Evolutionary conservation across 2,329 filamentous ascomycete species (phyloP).

Genomic region (Aspergillus ustus): DNA sequence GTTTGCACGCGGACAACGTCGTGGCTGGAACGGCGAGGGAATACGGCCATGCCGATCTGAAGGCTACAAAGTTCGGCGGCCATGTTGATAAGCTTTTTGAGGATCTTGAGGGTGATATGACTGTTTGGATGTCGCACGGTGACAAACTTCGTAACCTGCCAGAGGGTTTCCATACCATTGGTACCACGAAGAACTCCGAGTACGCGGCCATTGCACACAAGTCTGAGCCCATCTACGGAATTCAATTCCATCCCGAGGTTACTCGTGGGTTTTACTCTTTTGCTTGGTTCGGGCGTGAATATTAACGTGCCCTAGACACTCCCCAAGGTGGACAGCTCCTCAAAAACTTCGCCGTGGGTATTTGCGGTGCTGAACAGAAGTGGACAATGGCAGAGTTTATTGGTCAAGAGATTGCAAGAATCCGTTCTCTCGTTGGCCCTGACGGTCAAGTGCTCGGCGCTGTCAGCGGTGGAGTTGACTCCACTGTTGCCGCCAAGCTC

Average conservation of each 20-base stretch:
- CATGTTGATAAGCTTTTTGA: conserved; percentile 81
- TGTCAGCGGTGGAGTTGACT: conserved; percentile 84
- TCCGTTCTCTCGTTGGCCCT: conserved; percentile 79
- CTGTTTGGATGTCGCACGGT: conserved; percentile 86
- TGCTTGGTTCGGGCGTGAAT: not conserved
- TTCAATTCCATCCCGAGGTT: conserved; percentile 92
- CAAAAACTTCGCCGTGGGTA: conserved; percentile 80
- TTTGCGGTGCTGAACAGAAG: conserved; percentile 75
- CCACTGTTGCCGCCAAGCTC: conserved; percentile 82
- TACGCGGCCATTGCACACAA: conserved; percentile 74
- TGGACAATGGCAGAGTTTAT: conserved; percentile 90
- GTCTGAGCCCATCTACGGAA: conserved; percentile 68
- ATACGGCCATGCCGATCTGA: conserved; percentile 73
- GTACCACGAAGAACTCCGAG: conserved; percentile 74
- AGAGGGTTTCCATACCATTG: conserved; percentile 72
- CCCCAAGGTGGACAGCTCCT: conserved; percentile 71
- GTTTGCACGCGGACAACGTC: conserved; percentile 68
- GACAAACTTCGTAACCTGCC: conserved; percentile 82
- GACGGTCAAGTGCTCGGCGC: conserved; percentile 81
- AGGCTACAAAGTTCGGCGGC: conserved; percentile 58
- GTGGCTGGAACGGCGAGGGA: conserved; percentile 69
- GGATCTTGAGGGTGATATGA: conserved; percentile 70
- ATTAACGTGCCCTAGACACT: conserved; percentile 25
- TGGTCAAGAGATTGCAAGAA: conserved; percentile 77
- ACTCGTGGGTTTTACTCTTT: conserved; percentile 46